These are phyloP conservation scores for Plasmodium berghei DNA, from an alignment of 169 alveolate genomes.

Conservation along the genomic window DNA sequence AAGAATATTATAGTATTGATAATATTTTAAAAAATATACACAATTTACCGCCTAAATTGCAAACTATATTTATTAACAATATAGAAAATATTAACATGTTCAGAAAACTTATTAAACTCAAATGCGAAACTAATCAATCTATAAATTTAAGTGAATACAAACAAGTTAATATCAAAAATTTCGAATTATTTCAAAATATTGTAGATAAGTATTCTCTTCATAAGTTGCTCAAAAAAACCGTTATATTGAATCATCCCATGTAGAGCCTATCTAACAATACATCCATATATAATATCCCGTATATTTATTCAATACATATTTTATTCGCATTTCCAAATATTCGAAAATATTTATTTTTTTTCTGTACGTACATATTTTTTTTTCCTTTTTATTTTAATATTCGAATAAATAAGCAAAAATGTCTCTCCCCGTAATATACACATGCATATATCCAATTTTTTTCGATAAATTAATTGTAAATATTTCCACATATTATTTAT, in stretches of 20 bases:
- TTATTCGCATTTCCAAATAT: no score
- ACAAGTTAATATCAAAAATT: constrained; percentile 44
- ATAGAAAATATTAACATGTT: constrained; percentile 46
- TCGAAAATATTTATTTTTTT: no score
- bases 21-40: constrained; percentile 44
- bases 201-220: constrained; percentile 68
- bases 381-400: no score
- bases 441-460: no score
- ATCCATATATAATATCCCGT: no score
- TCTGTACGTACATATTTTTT: no score
- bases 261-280: no score
- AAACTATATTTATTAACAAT: constrained; percentile 31
- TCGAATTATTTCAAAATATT: constrained; percentile 32
- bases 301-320: no score
- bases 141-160: constrained; percentile 41
- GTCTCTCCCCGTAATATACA: no score
- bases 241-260: constrained; percentile 13
- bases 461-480: no score
- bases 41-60: constrained; percentile 35
- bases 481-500: no score
- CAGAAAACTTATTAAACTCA: constrained; percentile 78
- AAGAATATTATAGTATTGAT: constrained; percentile 79
- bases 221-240: constrained; percentile 32
- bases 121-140: constrained; percentile 76
- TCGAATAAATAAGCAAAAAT: no score